Evolutionary conservation across 78 protist genomes (phyloP).

Genomic region (Dictyostelium capitatum): DNA sequence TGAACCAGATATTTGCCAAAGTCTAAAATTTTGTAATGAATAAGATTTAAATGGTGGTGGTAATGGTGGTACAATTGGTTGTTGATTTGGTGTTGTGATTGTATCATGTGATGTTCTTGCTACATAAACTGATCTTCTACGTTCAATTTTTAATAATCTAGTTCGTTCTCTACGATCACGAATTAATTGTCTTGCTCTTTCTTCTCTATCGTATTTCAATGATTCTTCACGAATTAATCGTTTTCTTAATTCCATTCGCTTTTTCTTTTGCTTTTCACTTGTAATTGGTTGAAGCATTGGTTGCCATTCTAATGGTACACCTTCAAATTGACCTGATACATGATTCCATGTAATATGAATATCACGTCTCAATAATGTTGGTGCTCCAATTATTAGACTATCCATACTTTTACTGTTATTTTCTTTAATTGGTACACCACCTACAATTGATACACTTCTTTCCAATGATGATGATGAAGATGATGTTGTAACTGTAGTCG

Average conservation of each 20-base stretch:
- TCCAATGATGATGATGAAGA: neutral
- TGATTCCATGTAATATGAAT: slow-evolving; percentile 76
- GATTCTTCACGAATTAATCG: slow-evolving; percentile 28
- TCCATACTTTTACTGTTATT: slow-evolving; percentile 3
- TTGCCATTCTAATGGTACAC: slow-evolving; percentile 66
- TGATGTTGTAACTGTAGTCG: neutral
- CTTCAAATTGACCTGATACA: slow-evolving; percentile 76
- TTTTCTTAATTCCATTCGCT: slow-evolving; percentile 19
- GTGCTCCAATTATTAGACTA: slow-evolving; percentile 21
- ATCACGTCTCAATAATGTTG: slow-evolving; percentile 43
- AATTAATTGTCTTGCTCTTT: slow-evolving; percentile 18
- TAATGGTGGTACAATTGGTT: neutral
- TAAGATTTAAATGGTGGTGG: slow-evolving; percentile 28
- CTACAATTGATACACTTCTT: neutral
- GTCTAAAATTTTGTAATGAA: slow-evolving; percentile 14
- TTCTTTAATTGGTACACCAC: slow-evolving; percentile 4
- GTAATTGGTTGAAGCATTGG: slow-evolving; percentile 21
- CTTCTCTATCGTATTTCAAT: slow-evolving; percentile 31
- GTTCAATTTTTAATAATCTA: slow-evolving; percentile 35
- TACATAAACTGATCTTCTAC: slow-evolving; percentile 34
- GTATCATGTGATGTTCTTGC: neutral
- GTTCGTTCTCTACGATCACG: slow-evolving; percentile 54
- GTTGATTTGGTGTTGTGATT: neutral
- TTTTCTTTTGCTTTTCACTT: slow-evolving; percentile 50
- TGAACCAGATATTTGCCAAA: slow-evolving; percentile 60